Evolutionary conservation across 495 filamentous ascomycete genomes (phyloP).

Genomic region (Viridothelium virens): DNA sequence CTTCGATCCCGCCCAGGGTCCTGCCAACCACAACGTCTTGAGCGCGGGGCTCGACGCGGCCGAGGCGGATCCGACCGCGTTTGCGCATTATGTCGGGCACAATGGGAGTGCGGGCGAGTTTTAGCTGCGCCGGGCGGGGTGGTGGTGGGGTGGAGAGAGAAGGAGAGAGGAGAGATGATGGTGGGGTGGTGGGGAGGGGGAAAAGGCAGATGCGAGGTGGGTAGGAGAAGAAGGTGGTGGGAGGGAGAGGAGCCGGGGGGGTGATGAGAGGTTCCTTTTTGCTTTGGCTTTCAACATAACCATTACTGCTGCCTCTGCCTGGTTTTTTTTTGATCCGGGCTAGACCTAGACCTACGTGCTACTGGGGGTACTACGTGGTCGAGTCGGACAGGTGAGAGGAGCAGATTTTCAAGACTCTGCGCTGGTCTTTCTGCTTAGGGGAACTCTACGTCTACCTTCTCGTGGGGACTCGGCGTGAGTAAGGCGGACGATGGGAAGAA

Average conservation of each 20-base stretch:
- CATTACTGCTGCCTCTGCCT: no score
- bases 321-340: no score
- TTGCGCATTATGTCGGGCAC: conserved; percentile 33
- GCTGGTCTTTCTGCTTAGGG: no score
- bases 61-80: conserved; percentile 30
- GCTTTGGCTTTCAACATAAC: no score
- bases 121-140: conserved; percentile 14
- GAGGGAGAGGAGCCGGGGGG: background rate
- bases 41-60: conserved; percentile 31
- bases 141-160: conserved; percentile 1
- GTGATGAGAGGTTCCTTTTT: background rate
- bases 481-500: no score
- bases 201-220: background rate
- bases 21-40: conserved; percentile 30
- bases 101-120: conserved; percentile 30
- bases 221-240: background rate
- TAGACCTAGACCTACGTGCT: no score
- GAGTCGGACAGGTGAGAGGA: no score
- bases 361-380: no score
- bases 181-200: background rate
- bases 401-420: no score
- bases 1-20: conserved; percentile 21
- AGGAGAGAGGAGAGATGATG: background rate
- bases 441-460: no score
- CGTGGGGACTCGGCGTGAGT: no score